These are phyloP conservation scores for Sugiyamaella chiloensis DNA, from an alignment of 805 yeast species.

Conservation along the genomic window DNA sequence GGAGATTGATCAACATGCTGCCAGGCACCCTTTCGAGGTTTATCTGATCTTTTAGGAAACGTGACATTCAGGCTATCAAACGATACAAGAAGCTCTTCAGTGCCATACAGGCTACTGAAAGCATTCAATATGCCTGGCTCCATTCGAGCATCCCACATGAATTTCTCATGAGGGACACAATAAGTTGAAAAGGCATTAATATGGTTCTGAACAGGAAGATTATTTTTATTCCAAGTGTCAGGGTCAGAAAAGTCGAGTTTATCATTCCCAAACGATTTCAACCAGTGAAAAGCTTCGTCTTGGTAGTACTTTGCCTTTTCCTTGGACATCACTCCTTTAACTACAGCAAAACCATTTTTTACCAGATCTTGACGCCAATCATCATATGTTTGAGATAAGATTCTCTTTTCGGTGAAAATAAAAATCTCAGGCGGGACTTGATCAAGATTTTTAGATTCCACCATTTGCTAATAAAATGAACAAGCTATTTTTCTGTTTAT, in stretches of 20 bases:
- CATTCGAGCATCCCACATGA: slow-evolving; percentile 2
- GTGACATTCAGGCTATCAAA: background rate
- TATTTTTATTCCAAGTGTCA: background rate
- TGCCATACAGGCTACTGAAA: background rate
- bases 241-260: background rate
- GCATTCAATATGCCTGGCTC: background rate
- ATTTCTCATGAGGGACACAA: background rate
- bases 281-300: background rate
- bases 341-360: background rate
- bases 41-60: background rate
- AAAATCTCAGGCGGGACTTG: background rate
- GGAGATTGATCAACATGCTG: slow-evolving; percentile 2
- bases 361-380: background rate
- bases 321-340: background rate
- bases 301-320: background rate
- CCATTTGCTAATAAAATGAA: too few relatives aligned
- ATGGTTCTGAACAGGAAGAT: background rate
- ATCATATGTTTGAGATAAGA: background rate
- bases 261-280: background rate
- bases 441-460: too few relatives aligned
- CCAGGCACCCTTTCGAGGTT: background rate
- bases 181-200: background rate
- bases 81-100: background rate
- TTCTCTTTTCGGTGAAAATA: background rate
- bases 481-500: too few relatives aligned